Conservation (phyloP, 73 alveolate species). For the Tetrahymena malaccensis region DNA sequence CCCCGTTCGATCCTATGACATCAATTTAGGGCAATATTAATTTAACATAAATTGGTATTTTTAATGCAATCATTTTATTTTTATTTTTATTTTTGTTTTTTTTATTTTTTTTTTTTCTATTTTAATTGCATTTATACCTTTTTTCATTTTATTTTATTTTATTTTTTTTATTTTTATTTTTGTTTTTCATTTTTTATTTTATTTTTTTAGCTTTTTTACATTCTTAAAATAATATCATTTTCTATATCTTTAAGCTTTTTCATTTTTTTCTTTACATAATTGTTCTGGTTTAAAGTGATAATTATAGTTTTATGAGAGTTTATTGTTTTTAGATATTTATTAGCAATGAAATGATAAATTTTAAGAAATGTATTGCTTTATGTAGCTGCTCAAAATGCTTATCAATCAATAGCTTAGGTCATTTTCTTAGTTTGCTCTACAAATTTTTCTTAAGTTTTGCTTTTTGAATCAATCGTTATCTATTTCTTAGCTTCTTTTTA, state of each 20-base stretch:
- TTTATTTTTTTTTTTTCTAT: not conserved
- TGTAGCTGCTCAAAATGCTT: too few relatives aligned
- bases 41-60: not conserved
- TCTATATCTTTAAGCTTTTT: not conserved
- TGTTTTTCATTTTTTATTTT: not conserved
- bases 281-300: not conserved
- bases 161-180: not conserved
- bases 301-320: too few relatives aligned
- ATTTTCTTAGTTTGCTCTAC: too few relatives aligned
- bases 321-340: too few relatives aligned
- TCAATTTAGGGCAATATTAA: not conserved
- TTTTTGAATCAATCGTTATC: too few relatives aligned
- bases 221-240: not conserved
- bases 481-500: too few relatives aligned
- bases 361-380: too few relatives aligned
- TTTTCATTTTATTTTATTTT: not conserved
- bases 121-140: not conserved
- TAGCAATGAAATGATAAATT: too few relatives aligned
- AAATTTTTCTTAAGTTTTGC: too few relatives aligned
- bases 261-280: too few relatives aligned
- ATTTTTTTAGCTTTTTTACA: not conserved
- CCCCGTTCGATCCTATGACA: not conserved
- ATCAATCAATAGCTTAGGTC: too few relatives aligned
- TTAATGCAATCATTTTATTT: not conserved
- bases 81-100: not conserved